Percentiles rank a stretch among this genome's conserved stretches.
These are phyloP conservation scores for Akebia trifoliata DNA, from an alignment of 164 flowering plant genomes.

Conservation along the genomic window DNA sequence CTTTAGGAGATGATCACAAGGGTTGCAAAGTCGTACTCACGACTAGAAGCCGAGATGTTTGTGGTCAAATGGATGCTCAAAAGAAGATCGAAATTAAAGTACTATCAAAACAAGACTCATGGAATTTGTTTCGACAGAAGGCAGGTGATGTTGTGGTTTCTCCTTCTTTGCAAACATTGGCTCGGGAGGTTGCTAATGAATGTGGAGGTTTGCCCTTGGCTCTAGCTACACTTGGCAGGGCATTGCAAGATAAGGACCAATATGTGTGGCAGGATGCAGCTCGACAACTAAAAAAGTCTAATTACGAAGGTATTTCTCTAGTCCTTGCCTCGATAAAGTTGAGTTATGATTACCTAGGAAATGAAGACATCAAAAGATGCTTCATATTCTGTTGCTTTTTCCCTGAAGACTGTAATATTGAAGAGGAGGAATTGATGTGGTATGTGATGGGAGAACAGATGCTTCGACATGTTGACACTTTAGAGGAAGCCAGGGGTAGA, in stretches of 20 bases:
- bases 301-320: not conserved
- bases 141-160: constrained; percentile 11
- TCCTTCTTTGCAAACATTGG: constrained; percentile 3
- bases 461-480: not conserved
- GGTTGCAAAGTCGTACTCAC: constrained; percentile 20
- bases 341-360: constrained; percentile 17
- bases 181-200: constrained; percentile 13
- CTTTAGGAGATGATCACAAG: not conserved
- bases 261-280: constrained; percentile 21
- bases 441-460: not conserved
- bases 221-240: constrained; percentile 13
- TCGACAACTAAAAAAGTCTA: constrained; percentile 7
- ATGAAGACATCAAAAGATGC: constrained; percentile 8
- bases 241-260: constrained; percentile 16
- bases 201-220: constrained; percentile 32
- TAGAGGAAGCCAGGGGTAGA: not conserved
- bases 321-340: constrained; percentile 7
- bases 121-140: constrained; percentile 18
- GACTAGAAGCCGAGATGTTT: constrained; percentile 12
- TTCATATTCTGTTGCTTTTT: constrained; percentile 23
- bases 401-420: constrained; percentile 6
- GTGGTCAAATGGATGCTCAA: constrained; percentile 5
- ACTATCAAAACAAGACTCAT: constrained; percentile 20
- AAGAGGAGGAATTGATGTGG: not conserved
- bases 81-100: constrained; percentile 8